These are phyloP conservation scores for Zygosaccharomyces bailii DNA, from an alignment of 805 yeast genomes.

Conservation along the genomic window DNA sequence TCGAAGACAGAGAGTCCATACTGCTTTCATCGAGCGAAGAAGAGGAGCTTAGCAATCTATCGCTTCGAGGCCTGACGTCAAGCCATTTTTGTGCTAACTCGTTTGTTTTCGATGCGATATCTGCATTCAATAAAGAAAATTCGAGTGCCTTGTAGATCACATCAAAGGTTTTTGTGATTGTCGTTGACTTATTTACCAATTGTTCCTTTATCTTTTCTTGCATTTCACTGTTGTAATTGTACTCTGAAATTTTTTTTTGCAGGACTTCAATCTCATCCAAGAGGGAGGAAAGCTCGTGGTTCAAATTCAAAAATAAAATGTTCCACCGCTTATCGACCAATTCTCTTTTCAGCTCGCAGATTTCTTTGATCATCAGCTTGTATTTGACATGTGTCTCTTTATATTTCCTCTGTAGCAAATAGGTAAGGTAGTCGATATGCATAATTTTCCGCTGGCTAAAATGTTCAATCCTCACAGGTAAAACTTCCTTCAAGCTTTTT, in stretches of 20 bases:
- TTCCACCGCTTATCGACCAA: slow-evolving; percentile 56
- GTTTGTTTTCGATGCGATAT: slow-evolving; percentile 36
- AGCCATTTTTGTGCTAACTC: slow-evolving; percentile 39
- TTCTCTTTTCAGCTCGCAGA: slow-evolving; percentile 43
- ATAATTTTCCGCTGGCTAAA: slow-evolving; percentile 36
- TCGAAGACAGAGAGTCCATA: slow-evolving; percentile 8
- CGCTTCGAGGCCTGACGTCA: slow-evolving; percentile 20
- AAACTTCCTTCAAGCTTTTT: slow-evolving; percentile 47
- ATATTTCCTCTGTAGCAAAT: slow-evolving; percentile 40
- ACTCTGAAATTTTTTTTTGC: slow-evolving; percentile 12
- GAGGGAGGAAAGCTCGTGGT: slow-evolving; percentile 39
- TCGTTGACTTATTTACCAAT: slow-evolving; percentile 39
- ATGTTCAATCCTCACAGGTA: slow-evolving; percentile 48
- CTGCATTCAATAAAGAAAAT: slow-evolving; percentile 41
- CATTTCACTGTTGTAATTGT: slow-evolving; percentile 16
- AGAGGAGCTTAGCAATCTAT: slow-evolving; percentile 11
- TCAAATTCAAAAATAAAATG: slow-evolving; percentile 47
- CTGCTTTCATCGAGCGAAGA: slow-evolving; percentile 4
- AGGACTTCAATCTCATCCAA: slow-evolving; percentile 24
- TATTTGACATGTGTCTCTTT: slow-evolving; percentile 41
- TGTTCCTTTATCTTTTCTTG: slow-evolving; percentile 32
- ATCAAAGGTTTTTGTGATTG: slow-evolving; percentile 40
- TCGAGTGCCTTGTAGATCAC: slow-evolving; percentile 40
- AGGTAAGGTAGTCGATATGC: slow-evolving; percentile 28
- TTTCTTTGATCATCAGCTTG: slow-evolving; percentile 40